Percentiles rank a stretch among this genome's conserved stretches.
Conservation (phyloP, 805 yeast species). For the Lachancea dasiensis region DNA sequence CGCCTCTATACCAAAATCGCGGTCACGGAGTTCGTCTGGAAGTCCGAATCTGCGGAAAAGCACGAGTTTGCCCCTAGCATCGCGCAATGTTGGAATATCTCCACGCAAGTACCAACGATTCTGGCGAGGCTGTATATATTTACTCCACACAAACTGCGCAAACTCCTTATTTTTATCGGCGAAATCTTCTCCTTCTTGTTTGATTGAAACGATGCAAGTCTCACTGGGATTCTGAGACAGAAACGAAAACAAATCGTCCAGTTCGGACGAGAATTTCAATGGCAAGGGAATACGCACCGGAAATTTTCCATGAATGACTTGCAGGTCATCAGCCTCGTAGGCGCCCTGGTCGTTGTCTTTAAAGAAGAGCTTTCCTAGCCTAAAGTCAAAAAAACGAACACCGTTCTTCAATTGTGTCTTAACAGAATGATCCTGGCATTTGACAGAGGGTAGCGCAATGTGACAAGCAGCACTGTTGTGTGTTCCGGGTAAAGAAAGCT, state of each 20-base stretch:
- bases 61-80: constrained; percentile 59
- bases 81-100: constrained; percentile 52
- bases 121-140: constrained; percentile 41
- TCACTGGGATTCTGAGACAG: constrained; percentile 49
- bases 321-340: constrained; percentile 40
- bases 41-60: constrained; percentile 66
- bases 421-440: constrained; percentile 62
- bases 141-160: constrained; percentile 53
- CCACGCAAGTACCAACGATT: constrained; percentile 56
- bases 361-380: constrained; percentile 54
- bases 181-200: constrained; percentile 64
- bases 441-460: constrained; percentile 66
- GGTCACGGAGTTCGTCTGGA: constrained; percentile 18
- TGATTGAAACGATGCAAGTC: constrained; percentile 58
- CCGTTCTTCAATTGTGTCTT: constrained; percentile 63
- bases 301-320: constrained; percentile 69
- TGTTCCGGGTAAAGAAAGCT: constrained; percentile 74
- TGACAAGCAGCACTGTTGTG: constrained; percentile 75
- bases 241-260: constrained; percentile 55
- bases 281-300: constrained; percentile 62
- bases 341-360: constrained; percentile 40
- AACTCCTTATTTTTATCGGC: constrained; percentile 62
- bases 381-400: constrained; percentile 66
- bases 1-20: constrained; percentile 57
- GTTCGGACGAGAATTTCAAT: constrained; percentile 43